phyloP scores from a whole-genome alignment of 345 rosid species.

The Odontarrhena argentea region DNA sequence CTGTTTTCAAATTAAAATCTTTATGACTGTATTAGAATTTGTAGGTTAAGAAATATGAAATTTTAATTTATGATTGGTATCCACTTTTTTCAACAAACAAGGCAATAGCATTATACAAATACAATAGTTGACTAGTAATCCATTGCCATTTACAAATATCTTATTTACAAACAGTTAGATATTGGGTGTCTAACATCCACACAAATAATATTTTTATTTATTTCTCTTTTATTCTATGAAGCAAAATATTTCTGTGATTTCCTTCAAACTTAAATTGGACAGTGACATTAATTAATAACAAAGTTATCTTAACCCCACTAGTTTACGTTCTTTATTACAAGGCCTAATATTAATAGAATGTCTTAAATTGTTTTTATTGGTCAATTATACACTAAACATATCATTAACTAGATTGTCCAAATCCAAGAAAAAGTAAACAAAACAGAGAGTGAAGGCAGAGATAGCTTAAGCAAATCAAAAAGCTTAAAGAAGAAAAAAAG shows the following conservation, averaged over 20 bases:
- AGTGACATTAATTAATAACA: constrained; percentile 26
- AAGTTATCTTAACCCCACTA: constrained; percentile 26
- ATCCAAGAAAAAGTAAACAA: constrained; percentile 41
- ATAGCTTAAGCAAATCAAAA: constrained; percentile 30
- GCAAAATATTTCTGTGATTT: constrained; percentile 1
- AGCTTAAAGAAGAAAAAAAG: constrained; percentile 12
- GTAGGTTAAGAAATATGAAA: background rate
- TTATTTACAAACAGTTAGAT: constrained; percentile 4
- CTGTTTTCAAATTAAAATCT: background rate
- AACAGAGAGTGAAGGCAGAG: constrained; percentile 17
- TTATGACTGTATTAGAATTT: background rate
- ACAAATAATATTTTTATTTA: background rate
- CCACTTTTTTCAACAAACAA: constrained; percentile 2
- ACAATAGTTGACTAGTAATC: constrained; percentile 7
- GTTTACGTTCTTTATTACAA: background rate
- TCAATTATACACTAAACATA: constrained; percentile 16
- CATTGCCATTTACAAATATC: background rate
- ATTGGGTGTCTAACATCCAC: constrained; percentile 27
- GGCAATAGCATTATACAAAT: background rate
- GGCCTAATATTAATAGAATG: background rate
- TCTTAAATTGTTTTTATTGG: background rate
- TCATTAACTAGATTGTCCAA: constrained; percentile 35
- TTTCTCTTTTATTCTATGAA: background rate
- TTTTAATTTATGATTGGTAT: background rate
- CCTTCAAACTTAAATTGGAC: constrained; percentile 6